Evolutionary conservation across 306 rosid genomes (phyloP).

Genomic region (Inga oerstediana): DNA sequence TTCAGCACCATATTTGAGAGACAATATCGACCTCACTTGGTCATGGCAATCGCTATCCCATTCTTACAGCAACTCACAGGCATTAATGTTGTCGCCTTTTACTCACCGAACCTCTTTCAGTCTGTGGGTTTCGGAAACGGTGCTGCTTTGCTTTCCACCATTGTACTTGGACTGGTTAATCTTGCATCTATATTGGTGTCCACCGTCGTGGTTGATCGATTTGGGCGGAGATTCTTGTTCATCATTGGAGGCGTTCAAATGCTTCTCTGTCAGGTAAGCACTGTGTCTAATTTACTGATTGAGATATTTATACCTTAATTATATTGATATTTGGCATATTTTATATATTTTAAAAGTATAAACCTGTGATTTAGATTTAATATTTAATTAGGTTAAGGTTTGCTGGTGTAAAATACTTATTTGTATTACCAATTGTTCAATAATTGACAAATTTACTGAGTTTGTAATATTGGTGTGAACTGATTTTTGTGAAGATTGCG

Average conservation of each 20-base stretch:
- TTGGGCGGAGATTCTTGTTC: slow-evolving; percentile 66
- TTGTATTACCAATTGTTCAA: too few species aligned
- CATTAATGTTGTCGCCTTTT: slow-evolving; percentile 65
- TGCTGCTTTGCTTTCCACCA: slow-evolving; percentile 51
- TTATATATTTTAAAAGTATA: too few species aligned
- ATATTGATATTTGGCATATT: too few species aligned
- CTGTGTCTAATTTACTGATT: too few species aligned
- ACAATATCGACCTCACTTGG: slow-evolving; percentile 63
- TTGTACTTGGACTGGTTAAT: slow-evolving; percentile 63
- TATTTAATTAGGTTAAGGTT: too few species aligned
- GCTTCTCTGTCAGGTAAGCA: slow-evolving; percentile 54
- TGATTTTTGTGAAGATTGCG: slow-evolving; percentile 28
- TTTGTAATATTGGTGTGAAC: too few species aligned
- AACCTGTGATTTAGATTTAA: too few species aligned
- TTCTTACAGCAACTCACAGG: slow-evolving; percentile 65
- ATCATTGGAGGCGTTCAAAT: slow-evolving; percentile 61
- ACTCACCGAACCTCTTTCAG: slow-evolving; percentile 67
- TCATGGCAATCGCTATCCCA: slow-evolving; percentile 55
- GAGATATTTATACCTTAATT: too few species aligned
- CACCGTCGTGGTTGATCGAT: slow-evolving; percentile 57
- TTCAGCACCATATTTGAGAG: slow-evolving; percentile 49
- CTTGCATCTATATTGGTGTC: slow-evolving; percentile 52
- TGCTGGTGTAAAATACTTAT: too few species aligned
- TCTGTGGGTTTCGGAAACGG: slow-evolving; percentile 58
- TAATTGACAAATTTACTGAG: too few species aligned